phyloP scores from a whole-genome alignment of 202 grass and related monocot genomes.

The Zizania palustris region DNA sequence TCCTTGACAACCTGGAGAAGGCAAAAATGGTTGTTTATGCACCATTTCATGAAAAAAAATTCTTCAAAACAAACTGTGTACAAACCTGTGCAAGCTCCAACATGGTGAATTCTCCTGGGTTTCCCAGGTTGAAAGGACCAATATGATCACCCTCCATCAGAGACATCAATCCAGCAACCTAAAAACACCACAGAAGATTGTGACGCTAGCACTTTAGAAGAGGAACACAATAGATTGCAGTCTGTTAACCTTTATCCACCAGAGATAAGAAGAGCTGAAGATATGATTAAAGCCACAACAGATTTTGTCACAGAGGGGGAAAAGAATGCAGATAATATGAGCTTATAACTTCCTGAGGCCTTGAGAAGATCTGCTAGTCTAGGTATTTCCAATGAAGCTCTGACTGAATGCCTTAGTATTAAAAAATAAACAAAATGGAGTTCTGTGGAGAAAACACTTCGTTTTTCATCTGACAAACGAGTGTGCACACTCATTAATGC shows the following conservation, averaged over 20 bases:
- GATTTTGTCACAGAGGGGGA: background rate
- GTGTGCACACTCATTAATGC: conserved; percentile 15
- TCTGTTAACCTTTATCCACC: conserved; percentile 1
- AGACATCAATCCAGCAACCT: conserved; percentile 76
- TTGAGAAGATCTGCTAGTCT: conserved; percentile 13
- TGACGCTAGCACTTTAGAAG: background rate
- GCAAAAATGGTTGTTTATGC: background rate
- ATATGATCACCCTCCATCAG: conserved; percentile 84
- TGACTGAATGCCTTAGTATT: background rate
- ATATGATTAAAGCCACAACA: conserved; percentile 22
- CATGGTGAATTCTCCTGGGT: conserved; percentile 91
- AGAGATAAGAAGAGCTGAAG: conserved; percentile 6
- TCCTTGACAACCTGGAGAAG: conserved; percentile 69
- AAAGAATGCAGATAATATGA: background rate
- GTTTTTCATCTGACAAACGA: background rate
- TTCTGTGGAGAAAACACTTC: conserved; percentile 21
- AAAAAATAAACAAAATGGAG: conserved; percentile 19
- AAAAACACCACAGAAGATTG: conserved; percentile 21
- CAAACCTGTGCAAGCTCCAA: conserved; percentile 79
- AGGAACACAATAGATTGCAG: background rate
- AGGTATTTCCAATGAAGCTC: conserved; percentile 1
- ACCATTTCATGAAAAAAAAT: conserved; percentile 27
- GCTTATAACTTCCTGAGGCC: conserved; percentile 1
- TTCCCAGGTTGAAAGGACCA: conserved; percentile 82
- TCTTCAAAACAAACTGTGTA: background rate